Base-by-base conservation (phyloP, 306 rosid species). In the Cicer pinnatifidum region DNA sequence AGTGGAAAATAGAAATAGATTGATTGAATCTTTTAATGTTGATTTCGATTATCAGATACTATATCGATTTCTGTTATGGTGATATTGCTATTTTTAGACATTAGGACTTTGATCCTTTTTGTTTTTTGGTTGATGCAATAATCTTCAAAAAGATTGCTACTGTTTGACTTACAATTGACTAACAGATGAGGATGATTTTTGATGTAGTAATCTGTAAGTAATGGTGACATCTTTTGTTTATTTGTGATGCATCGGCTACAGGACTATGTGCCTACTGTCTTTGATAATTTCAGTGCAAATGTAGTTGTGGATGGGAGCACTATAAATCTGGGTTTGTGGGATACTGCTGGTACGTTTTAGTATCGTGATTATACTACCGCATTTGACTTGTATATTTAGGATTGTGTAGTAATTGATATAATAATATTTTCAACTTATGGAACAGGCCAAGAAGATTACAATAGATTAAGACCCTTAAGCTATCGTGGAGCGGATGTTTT, bases 281-380 rank as follows among this genome's bases (percentile, higher is more conserved):
- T 93, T 76, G 98, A 93, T 85, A 93, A 93, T 83, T 93, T 93
- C 88, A 93, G 98, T 58, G 97, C 98, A 72, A 93, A 91, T 80
- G 98, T 93, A 71, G 97, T 93, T 78, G 98, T 93, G 84, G 98
- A 93, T 82, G 98, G 97, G 77, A 93, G 84, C 87, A 93, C 98
- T 43, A 96, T 93, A 68, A 93, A 93, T 88, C 84, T 93, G 75
- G 98, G 98, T 11, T 81, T 93, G 80, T 93, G 98, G 98, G 98
- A 93, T 80, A 93, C 98, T 53, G 98, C 98, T 59, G 98, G 98
- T 88, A 83, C 75, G 81, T 3, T 77, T 57, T 67, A 23, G 56
- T 67, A 71, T 28, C 12, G 0, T 41, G 13, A 33, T 35, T 69
- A 20, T 80, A 3, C 33, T 80, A 3, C 33, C 47, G 71, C 52